phyloP scores from a whole-genome alignment of 805 yeast species.

The Spathaspora girioi region DNA sequence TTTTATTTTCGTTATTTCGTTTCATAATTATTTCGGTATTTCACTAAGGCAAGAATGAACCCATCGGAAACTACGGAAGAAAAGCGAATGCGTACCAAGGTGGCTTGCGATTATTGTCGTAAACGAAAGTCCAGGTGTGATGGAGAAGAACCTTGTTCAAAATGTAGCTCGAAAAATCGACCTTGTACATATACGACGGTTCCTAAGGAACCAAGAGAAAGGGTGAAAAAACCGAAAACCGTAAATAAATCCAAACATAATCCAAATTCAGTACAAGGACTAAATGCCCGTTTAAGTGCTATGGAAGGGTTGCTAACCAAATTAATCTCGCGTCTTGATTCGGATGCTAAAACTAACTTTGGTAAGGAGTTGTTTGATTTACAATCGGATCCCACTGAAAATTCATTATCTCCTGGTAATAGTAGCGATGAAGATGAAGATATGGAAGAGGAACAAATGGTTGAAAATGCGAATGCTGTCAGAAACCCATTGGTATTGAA shows the following conservation, averaged over 20 bases:
- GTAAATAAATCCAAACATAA: background rate
- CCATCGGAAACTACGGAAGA: constrained; percentile 3
- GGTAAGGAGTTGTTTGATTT: background rate
- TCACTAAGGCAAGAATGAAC: background rate
- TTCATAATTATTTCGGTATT: background rate
- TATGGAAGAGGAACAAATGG: background rate
- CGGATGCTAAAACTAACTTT: background rate
- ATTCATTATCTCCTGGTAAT: background rate
- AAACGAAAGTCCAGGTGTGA: constrained; percentile 50
- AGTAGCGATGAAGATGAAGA: background rate
- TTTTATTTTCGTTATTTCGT: background rate
- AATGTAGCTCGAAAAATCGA: constrained; percentile 31
- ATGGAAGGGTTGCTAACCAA: constrained; percentile 15
- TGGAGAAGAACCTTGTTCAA: constrained; percentile 40
- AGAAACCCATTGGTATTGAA: constrained; percentile 5
- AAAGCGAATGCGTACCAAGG: constrained; percentile 8
- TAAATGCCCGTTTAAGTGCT: constrained; percentile 12
- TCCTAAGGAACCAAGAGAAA: constrained; percentile 11
- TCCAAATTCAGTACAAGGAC: constrained; percentile 3
- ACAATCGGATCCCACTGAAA: background rate
- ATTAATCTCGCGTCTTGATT: constrained; percentile 13
- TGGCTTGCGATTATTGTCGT: constrained; percentile 50
- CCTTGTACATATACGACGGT: constrained; percentile 24
- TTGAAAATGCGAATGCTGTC: constrained; percentile 1
- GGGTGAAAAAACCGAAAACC: constrained; percentile 11